These are phyloP conservation scores for Yarrowia bubula DNA, from an alignment of 805 yeast species.

Conservation along the genomic window DNA sequence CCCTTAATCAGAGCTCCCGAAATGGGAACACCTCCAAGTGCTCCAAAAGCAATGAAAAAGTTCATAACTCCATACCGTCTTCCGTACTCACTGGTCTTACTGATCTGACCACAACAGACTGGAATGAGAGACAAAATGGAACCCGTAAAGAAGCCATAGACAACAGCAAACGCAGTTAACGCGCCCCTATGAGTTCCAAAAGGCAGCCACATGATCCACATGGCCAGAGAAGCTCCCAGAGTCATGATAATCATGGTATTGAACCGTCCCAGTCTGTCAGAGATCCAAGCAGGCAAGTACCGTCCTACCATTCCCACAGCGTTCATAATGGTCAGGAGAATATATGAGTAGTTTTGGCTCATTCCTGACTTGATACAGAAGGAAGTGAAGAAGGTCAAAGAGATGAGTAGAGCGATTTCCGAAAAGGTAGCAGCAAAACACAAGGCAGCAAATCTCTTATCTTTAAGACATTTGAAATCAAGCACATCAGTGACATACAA, in stretches of 20 bases:
- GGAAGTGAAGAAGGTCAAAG: constrained; percentile 53
- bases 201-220: constrained; percentile 47
- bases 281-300: constrained; percentile 46
- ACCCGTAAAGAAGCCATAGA: constrained; percentile 58
- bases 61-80: constrained; percentile 58
- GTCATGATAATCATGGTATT: constrained; percentile 49
- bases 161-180: constrained; percentile 47
- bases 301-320: constrained; percentile 46
- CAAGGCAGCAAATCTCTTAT: constrained; percentile 45
- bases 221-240: constrained; percentile 37
- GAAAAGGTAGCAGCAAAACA: constrained; percentile 47
- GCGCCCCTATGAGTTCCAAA: constrained; percentile 42
- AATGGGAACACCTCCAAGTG: constrained; percentile 50
- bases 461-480: constrained; percentile 40
- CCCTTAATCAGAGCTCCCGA: constrained; percentile 47
- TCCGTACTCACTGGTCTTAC: constrained; percentile 55
- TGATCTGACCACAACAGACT: constrained; percentile 58
- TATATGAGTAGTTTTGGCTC: constrained; percentile 45
- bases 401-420: constrained; percentile 49
- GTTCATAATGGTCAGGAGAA: constrained; percentile 49
- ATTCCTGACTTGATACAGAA: constrained; percentile 51
- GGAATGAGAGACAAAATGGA: constrained; percentile 58
- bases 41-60: constrained; percentile 53
- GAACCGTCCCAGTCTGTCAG: constrained; percentile 52
- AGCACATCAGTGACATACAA: constrained; percentile 23